Percentiles rank a stretch among this genome's conserved stretches.
Conservation (phyloP, 768 basidiomycete species). For the Peribolospora kevripleyi region DNA sequence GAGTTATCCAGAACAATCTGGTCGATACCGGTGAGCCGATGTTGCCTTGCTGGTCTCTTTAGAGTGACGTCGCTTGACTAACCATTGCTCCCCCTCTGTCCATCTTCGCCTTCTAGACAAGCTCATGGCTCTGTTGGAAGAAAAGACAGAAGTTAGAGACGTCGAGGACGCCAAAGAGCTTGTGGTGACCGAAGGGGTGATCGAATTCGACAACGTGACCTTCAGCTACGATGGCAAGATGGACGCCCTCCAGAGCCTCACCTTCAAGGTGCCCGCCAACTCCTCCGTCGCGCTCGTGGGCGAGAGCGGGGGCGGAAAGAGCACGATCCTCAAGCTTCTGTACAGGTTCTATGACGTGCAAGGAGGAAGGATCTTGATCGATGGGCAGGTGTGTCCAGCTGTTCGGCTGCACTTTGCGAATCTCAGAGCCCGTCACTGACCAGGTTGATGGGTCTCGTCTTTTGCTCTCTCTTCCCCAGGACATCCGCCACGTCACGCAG, state of each 20-base stretch:
- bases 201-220: conserved; percentile 46
- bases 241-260: conserved; percentile 43
- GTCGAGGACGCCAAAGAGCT: conserved; percentile 50
- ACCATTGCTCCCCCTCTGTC: too few relatives aligned
- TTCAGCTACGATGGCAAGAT: conserved; percentile 17
- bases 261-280: conserved; percentile 69
- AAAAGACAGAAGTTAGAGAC: conserved; percentile 65
- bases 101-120: conserved; percentile 26
- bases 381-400: neutral
- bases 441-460: conserved; percentile 25
- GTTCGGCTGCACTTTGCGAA: neutral
- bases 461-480: conserved; percentile 24
- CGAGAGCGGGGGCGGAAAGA: conserved; percentile 58
- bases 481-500: conserved; percentile 71
- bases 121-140: conserved; percentile 51
- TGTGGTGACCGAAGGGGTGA: conserved; percentile 42
- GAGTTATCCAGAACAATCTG: conserved; percentile 46
- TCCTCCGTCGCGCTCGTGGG: conserved; percentile 75
- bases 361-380: conserved; percentile 26
- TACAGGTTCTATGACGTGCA: conserved; percentile 80
- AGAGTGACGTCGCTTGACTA: too few relatives aligned
- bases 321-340: conserved; percentile 48
- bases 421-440: neutral
- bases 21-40: conserved; percentile 33
- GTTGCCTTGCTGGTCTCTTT: too few relatives aligned